phyloP scores from a whole-genome alignment of 768 basidiomycete genomes.

The Mycena metata region DNA sequence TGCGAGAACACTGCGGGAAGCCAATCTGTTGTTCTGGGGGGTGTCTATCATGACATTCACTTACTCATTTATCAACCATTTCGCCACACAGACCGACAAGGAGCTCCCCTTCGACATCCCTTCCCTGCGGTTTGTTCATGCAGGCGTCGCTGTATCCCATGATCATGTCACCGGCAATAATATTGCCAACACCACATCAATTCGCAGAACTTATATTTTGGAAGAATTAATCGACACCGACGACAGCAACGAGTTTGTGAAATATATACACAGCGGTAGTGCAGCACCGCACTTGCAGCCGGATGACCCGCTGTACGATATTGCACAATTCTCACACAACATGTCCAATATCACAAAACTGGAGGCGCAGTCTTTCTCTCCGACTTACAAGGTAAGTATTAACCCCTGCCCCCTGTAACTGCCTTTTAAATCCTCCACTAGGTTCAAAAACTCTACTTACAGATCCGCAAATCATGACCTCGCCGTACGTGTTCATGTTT shows the following conservation, averaged over 20 bases:
- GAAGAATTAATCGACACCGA: conserved; percentile 38
- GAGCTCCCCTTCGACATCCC: conserved; percentile 13
- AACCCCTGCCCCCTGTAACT: too few species aligned
- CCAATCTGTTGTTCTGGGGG: conserved; percentile 21
- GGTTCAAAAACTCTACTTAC: too few species aligned
- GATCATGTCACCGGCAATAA: conserved; percentile 6
- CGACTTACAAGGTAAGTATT: conserved; percentile 44
- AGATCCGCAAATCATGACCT: conserved; percentile 16
- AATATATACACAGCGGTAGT: conserved; percentile 44
- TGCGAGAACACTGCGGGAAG: conserved; percentile 7
- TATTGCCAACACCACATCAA: not conserved
- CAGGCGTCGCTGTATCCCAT: conserved; percentile 15
- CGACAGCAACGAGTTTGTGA: conserved; percentile 37
- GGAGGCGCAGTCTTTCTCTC: conserved; percentile 41
- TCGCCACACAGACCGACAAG: not conserved
- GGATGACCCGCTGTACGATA: conserved; percentile 11
- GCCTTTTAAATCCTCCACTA: too few species aligned
- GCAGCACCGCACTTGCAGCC: conserved; percentile 25
- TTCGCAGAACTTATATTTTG: conserved; percentile 33
- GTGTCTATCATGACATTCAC: conserved; percentile 19
- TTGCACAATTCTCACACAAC: conserved; percentile 43
- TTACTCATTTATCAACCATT: conserved; percentile 9
- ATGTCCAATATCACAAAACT: too few species aligned
- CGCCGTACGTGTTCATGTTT: conserved; percentile 4
- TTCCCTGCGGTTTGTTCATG: conserved; percentile 15